phyloP scores from a whole-genome alignment of 306 rosid species.

The Citrullus colocynthis region DNA sequence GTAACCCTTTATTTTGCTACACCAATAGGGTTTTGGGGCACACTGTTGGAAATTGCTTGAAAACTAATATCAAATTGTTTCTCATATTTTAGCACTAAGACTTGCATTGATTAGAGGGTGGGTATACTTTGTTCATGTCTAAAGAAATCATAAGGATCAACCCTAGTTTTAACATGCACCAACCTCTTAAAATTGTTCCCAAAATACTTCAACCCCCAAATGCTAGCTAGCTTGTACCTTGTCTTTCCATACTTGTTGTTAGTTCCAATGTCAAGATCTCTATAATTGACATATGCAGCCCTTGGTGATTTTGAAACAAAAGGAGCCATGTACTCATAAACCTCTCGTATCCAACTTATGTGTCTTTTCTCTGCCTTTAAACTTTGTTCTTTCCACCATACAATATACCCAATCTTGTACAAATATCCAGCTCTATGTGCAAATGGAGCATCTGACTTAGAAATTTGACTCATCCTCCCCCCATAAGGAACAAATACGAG shows the following conservation, averaged over 20 bases:
- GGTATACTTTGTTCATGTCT: conserved; percentile 88
- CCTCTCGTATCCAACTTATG: conserved; percentile 51
- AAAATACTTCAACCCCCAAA: conserved; percentile 67
- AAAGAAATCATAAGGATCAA: conserved; percentile 69
- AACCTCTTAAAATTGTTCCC: conserved; percentile 51
- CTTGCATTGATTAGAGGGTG: background rate
- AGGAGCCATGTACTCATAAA: conserved; percentile 56
- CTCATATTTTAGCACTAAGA: too few relatives aligned
- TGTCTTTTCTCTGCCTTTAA: conserved; percentile 26
- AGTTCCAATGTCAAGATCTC: conserved; percentile 67
- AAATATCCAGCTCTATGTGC: conserved; percentile 57
- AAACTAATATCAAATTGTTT: background rate
- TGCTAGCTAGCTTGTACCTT: conserved; percentile 28
- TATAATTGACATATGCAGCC: conserved; percentile 62
- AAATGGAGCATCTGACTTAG: conserved; percentile 43
- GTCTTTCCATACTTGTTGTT: conserved; percentile 34
- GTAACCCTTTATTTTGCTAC: background rate
- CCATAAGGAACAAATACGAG: conserved; percentile 58
- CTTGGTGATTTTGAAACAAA: conserved; percentile 59
- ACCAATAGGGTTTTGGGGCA: background rate
- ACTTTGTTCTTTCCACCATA: conserved; percentile 31
- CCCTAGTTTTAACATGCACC: conserved; percentile 45
- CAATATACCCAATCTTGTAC: conserved; percentile 42
- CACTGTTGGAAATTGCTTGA: background rate
- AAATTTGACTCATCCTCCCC: conserved; percentile 46